phyloP scores from a whole-genome alignment of 306 rosid genomes.

The Leucaena leucocephala region DNA sequence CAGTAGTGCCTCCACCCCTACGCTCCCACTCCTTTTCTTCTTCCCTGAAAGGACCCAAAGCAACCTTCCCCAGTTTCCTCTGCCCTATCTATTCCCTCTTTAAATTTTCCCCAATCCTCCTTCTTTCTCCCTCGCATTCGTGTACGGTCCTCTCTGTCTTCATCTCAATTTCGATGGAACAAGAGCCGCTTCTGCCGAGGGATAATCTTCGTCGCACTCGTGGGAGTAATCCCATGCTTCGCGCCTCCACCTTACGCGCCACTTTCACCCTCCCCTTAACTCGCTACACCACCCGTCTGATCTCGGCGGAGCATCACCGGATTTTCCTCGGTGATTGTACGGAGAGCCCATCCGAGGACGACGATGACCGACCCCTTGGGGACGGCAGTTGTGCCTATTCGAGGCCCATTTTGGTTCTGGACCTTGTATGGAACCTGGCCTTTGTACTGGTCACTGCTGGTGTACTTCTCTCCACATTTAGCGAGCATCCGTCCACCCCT shows the following conservation, averaged over 20 bases:
- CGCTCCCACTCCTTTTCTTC: slow-evolving; percentile 22
- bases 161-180: slow-evolving; percentile 45
- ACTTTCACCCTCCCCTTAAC: slow-evolving; percentile 50
- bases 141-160: neutral
- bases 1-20: slow-evolving; percentile 45
- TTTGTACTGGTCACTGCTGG: slow-evolving; percentile 63
- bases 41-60: slow-evolving; percentile 2
- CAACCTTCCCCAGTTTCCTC: slow-evolving; percentile 1
- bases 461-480: slow-evolving; percentile 62
- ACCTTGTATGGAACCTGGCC: slow-evolving; percentile 74
- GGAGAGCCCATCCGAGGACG: slow-evolving; percentile 39
- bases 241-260: slow-evolving; percentile 40
- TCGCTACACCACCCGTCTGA: slow-evolving; percentile 46
- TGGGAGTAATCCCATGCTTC: slow-evolving; percentile 40
- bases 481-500: slow-evolving; percentile 71
- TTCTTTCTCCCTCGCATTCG: neutral
- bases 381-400: slow-evolving; percentile 45
- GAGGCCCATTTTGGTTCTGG: slow-evolving; percentile 62
- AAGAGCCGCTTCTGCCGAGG: slow-evolving; percentile 34
- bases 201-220: neutral
- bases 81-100: neutral
- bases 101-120: neutral
- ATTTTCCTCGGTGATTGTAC: slow-evolving; percentile 41
- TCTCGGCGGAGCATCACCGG: slow-evolving; percentile 52
- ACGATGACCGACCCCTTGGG: slow-evolving; percentile 2